phyloP scores from a whole-genome alignment of 1,284 basidiomycete genomes.

The Lentinus polychrous region DNA sequence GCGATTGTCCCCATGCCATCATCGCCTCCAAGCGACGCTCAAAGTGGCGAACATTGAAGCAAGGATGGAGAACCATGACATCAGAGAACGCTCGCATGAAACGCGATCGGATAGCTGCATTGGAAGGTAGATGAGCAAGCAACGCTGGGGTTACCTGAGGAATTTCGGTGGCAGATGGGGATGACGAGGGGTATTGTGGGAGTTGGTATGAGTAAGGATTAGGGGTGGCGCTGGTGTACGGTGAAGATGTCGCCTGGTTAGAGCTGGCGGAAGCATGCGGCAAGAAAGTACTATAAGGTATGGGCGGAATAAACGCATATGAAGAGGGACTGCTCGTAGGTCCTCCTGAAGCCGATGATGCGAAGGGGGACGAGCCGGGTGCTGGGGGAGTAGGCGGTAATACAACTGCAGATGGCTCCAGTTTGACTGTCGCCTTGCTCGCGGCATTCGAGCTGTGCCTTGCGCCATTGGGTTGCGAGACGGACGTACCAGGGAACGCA shows the following conservation, averaged over 20 bases:
- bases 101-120: slow-evolving; percentile 29
- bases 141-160: slow-evolving; percentile 34
- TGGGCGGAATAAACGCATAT: slow-evolving; percentile 14
- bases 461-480: slow-evolving; percentile 8
- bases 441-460: slow-evolving; percentile 11
- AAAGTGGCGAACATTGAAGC: slow-evolving; percentile 44
- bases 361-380: background rate
- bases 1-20: slow-evolving; percentile 31
- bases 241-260: slow-evolving; percentile 4
- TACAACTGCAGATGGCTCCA: slow-evolving; percentile 34
- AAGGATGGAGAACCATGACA: slow-evolving; percentile 42
- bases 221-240: slow-evolving; percentile 1
- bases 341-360: background rate
- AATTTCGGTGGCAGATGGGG: slow-evolving; percentile 2
- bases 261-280: slow-evolving; percentile 13
- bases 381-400: slow-evolving; percentile 19
- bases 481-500: background rate
- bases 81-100: slow-evolving; percentile 35
- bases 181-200: slow-evolving; percentile 9
- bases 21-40: slow-evolving; percentile 38
- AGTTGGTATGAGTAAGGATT: slow-evolving; percentile 7
- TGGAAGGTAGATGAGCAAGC: slow-evolving; percentile 33
- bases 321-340: background rate
- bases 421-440: slow-evolving; percentile 31
- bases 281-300: slow-evolving; percentile 13